Base-by-base conservation (phyloP, 495 filamentous ascomycete species). In the Lasiosphaeriaceae sp. region DNA sequence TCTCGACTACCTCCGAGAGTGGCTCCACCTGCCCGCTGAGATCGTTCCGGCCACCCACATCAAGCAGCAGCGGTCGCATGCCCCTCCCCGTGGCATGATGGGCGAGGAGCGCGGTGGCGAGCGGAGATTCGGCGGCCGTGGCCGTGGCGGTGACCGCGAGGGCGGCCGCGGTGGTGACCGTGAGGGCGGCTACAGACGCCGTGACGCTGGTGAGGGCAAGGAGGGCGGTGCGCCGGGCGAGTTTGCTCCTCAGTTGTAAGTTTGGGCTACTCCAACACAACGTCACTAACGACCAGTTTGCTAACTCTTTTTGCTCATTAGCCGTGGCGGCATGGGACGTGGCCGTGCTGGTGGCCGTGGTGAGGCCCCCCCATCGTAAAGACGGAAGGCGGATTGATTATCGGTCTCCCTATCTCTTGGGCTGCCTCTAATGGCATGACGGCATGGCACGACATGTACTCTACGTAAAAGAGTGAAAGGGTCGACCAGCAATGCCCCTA, bases 1-100 rank as follows among this genome's bases (percentile, higher is more conserved):
- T 82, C 92, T 98, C 73, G 93, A 97, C 85, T 98, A 97, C 86
- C 92, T 98, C 74, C 95, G 94, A 67, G 94, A 98, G 83, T 98
- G 94, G 94, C 93, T 97, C 64, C 94, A 98, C 84, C 88, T 97
- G 67, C 94, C 94, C 74, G 94, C 95, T 71, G 94, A 98, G 85
- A 96, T 98, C 74, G 94, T 98, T 66, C 94, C 94, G 56, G 90
- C 94, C 64, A 98, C 94, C 71, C 94, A 98, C 86, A 96, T 98
- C 84, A 98, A 98, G 88, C 91, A 96, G 83, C 92, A 97, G 84
- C 91, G 95, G 78, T 94, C 90, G 64, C 92, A 98, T 77, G 92
- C 91, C 75, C 95, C 95, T 70, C 94, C 94, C 65, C 91, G 93
- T 68, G 94, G 94, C 67, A 97, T 98, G 94, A 85, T 97, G 81